Evolutionary conservation across 2,329 filamentous ascomycete genomes (phyloP).

Genomic region (Colletotrichum horii): DNA sequence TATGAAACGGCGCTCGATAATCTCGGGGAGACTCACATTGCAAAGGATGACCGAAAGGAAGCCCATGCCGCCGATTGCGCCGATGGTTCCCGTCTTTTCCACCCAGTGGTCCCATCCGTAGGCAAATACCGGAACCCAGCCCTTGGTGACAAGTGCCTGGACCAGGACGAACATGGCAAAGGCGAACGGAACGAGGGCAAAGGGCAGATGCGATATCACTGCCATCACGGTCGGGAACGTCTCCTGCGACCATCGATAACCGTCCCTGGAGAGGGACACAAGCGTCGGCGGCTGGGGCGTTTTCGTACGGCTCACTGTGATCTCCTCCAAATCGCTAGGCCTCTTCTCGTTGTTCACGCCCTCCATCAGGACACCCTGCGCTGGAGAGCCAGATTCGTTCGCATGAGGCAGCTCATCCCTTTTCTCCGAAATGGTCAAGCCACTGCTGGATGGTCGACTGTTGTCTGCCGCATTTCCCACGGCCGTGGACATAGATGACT

Average conservation of each 20-base stretch:
- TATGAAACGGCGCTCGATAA: neutral
- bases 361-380: neutral
- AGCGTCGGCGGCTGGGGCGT: constrained; percentile 49
- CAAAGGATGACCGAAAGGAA: constrained; percentile 74
- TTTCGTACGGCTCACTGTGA: no score
- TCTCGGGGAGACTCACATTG: constrained; percentile 60
- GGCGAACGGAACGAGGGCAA: constrained; percentile 72
- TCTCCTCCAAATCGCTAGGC: neutral
- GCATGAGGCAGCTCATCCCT: neutral
- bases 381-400: neutral
- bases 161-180: constrained; percentile 79
- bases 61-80: constrained; percentile 74
- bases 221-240: constrained; percentile 74
- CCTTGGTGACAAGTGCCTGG: constrained; percentile 74
- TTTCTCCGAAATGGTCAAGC: neutral
- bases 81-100: constrained; percentile 69
- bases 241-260: constrained; percentile 66
- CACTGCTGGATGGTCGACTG: neutral
- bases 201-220: constrained; percentile 69
- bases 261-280: constrained; percentile 49
- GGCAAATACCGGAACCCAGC: constrained; percentile 76
- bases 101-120: constrained; percentile 79
- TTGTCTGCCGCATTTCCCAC: neutral
- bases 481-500: neutral
- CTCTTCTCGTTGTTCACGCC: neutral